Conservation (phyloP, 768 basidiomycete genomes). For the Sarcomyxa edulis region DNA sequence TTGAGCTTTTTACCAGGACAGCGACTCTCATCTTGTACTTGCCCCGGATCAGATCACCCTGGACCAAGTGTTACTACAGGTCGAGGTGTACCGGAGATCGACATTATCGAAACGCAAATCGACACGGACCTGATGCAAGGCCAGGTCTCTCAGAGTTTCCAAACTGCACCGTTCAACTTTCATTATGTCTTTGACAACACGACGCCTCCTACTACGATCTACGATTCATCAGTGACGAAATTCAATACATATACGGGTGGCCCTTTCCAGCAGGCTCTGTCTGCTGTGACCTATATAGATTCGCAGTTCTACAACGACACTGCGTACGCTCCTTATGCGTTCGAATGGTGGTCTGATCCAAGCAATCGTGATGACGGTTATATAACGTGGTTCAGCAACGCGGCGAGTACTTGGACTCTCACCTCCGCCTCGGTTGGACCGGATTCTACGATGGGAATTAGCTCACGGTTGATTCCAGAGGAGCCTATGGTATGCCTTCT, state of each 20-base stretch:
- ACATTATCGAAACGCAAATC: constrained; percentile 84
- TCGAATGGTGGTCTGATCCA: constrained; percentile 80
- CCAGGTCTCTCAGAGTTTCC: constrained; percentile 76
- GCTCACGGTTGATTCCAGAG: constrained; percentile 72
- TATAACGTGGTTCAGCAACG: constrained; percentile 78
- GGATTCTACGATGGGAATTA: constrained; percentile 51
- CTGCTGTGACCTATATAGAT: constrained; percentile 55
- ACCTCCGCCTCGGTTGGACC: constrained; percentile 63
- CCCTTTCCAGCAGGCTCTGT: constrained; percentile 69
- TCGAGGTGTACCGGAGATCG: constrained; percentile 88
- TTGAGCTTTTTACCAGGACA: constrained; percentile 86
- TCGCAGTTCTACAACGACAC: constrained; percentile 49
- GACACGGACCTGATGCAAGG: constrained; percentile 44
- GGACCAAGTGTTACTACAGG: constrained; percentile 68
- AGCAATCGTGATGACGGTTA: constrained; percentile 61
- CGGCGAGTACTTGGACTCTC: constrained; percentile 65
- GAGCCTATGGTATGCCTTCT: constrained; percentile 86
- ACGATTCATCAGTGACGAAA: constrained; percentile 41
- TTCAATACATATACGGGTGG: constrained; percentile 72
- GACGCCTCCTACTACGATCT: constrained; percentile 47
- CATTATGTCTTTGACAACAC: constrained; percentile 56
- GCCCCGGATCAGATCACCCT: constrained; percentile 80
- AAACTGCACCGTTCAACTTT: constrained; percentile 75
- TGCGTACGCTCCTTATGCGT: constrained; percentile 60
- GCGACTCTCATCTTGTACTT: constrained; percentile 83